phyloP scores from a whole-genome alignment of 2,329 filamentous ascomycete genomes.

The Phyllosticta paracitricarpa region DNA sequence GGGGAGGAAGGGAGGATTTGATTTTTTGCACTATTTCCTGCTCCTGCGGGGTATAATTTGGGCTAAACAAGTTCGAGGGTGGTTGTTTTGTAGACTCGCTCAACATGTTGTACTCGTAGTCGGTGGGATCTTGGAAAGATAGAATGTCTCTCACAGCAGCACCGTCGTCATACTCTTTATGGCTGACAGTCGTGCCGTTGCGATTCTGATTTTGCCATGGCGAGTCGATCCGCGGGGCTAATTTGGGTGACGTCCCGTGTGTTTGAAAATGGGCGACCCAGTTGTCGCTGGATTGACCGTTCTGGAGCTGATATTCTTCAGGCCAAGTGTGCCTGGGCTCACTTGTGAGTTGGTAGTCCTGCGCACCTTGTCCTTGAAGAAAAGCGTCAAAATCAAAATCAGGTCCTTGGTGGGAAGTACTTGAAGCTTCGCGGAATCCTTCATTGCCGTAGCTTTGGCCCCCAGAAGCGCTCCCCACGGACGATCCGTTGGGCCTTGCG shows the following conservation, averaged over 20 bases:
- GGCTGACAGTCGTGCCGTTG: background rate
- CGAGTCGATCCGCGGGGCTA: background rate
- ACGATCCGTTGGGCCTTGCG: slow-evolving; percentile 5
- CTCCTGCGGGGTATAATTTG: slow-evolving; percentile 6
- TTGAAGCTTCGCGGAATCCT: background rate
- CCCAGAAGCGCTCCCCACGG: background rate
- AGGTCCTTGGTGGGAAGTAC: background rate
- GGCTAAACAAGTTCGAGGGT: slow-evolving; percentile 10
- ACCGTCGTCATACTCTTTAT: slow-evolving; percentile 10
- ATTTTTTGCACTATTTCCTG: slow-evolving; percentile 11
- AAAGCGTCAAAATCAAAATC: slow-evolving; percentile 1
- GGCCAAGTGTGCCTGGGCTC: background rate
- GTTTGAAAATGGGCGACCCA: background rate
- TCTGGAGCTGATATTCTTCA: background rate
- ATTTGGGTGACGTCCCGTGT: background rate
- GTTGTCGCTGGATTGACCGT: background rate
- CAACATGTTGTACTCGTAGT: background rate
- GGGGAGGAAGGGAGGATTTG: slow-evolving; percentile 11
- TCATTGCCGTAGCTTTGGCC: background rate
- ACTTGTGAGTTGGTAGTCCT: background rate
- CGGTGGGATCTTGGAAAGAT: slow-evolving; percentile 5
- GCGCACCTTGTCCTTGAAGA: background rate
- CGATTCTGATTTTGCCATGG: background rate
- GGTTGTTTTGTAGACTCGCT: slow-evolving; percentile 4
- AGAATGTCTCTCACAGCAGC: slow-evolving; percentile 12